Percentiles rank a stretch among this genome's conserved stretches.
Evolutionary conservation across 495 filamentous ascomycete genomes (phyloP).

Genomic region (Chlorociboria aeruginascens): DNA sequence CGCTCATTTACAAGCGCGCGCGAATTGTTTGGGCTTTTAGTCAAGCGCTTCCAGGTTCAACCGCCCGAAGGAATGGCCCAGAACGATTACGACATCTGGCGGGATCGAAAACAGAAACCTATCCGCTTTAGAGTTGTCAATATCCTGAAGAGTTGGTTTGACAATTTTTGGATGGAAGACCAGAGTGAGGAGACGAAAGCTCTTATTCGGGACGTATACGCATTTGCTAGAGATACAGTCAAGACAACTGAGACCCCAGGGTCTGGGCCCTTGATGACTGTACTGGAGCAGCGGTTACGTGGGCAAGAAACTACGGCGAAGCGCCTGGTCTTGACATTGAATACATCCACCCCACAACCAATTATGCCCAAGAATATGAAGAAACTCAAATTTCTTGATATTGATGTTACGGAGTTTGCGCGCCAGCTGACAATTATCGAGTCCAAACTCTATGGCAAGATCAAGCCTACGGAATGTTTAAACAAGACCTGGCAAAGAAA

Average conservation of each 20-base stretch:
- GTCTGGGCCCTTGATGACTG: constrained; percentile 62
- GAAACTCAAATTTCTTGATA: constrained; percentile 97
- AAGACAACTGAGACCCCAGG: constrained; percentile 88
- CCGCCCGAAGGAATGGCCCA: constrained; percentile 73
- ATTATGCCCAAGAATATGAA: constrained; percentile 99
- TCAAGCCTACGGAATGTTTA: constrained; percentile 87
- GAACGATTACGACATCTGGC: constrained; percentile 75
- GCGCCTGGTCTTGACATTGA: constrained; percentile 74
- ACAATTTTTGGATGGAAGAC: constrained; percentile 97
- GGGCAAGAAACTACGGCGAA: constrained; percentile 84
- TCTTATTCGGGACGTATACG: constrained; percentile 76
- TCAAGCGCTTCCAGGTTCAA: constrained; percentile 82
- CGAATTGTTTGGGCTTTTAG: constrained; percentile 87
- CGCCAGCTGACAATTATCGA: constrained; percentile 95
- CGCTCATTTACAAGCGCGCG: constrained; percentile 83
- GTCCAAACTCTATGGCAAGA: constrained; percentile 86
- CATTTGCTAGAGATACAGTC: constrained; percentile 83
- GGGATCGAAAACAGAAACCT: constrained; percentile 86
- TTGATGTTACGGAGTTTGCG: constrained; percentile 90
- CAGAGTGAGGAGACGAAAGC: constrained; percentile 70
- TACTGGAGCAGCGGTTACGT: constrained; percentile 74
- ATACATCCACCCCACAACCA: constrained; percentile 63
- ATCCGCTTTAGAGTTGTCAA: constrained; percentile 95
- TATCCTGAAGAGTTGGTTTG: constrained; percentile 96
- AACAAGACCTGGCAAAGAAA: constrained; percentile 99